A percentile compares a stretch with the other conserved stretches of the same genome.
phyloP scores from a whole-genome alignment of 306 rosid species.

The Pterocarpus macrocarpus region DNA sequence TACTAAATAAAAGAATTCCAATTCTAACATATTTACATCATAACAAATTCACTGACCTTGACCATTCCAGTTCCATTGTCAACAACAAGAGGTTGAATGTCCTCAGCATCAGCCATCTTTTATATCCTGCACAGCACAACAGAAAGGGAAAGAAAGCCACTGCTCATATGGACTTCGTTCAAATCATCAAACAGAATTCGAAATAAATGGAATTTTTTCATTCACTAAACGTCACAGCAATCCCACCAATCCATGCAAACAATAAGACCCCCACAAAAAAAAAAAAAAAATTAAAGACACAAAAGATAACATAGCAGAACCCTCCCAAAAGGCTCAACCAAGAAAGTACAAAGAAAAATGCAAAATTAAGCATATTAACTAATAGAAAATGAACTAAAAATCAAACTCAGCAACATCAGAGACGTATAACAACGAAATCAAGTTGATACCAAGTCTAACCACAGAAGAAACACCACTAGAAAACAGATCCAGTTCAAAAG shows the following conservation, averaged over 20 bases:
- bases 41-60: slow-evolving; percentile 47
- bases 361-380: neutral
- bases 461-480: neutral
- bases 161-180: too few relatives aligned
- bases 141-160: neutral
- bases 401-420: neutral
- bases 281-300: too few relatives aligned
- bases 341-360: too few relatives aligned
- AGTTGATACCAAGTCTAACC: too few relatives aligned
- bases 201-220: neutral
- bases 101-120: slow-evolving; percentile 53
- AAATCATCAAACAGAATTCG: too few relatives aligned
- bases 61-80: slow-evolving; percentile 63
- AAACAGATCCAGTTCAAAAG: neutral
- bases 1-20: neutral
- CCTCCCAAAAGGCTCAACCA: neutral
- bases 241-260: slow-evolving; percentile 3
- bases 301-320: neutral
- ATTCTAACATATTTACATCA: neutral
- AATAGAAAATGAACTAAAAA: neutral
- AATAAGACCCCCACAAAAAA: too few relatives aligned
- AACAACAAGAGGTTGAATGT: slow-evolving; percentile 50
- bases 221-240: neutral
- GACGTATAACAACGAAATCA: neutral
- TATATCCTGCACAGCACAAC: slow-evolving; percentile 28